phyloP scores from a whole-genome alignment of 495 filamentous ascomycete genomes.

The Hypoxylon rickii region DNA sequence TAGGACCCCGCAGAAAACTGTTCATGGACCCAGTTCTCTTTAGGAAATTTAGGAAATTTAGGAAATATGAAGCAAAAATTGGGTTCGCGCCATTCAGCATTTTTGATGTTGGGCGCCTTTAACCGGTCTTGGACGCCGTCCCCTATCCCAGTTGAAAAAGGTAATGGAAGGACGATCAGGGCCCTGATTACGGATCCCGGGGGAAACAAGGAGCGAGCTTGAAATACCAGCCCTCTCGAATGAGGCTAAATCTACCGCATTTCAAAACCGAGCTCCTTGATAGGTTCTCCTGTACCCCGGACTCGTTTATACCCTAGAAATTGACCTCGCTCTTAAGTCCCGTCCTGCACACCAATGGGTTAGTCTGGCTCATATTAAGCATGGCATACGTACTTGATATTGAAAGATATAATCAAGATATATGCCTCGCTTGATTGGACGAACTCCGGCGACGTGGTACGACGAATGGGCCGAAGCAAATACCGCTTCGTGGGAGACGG shows the following conservation, averaged over 20 bases:
- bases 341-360: slow-evolving; percentile 16
- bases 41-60: background rate
- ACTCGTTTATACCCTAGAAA: slow-evolving; percentile 32
- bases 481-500: slow-evolving; percentile 10
- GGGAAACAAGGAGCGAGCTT: background rate
- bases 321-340: slow-evolving; percentile 20
- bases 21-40: slow-evolving; percentile 3
- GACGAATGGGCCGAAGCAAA: slow-evolving; percentile 15
- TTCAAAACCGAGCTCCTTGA: slow-evolving; percentile 25
- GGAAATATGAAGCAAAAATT: slow-evolving; percentile 6
- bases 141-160: slow-evolving; percentile 10
- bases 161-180: slow-evolving; percentile 22
- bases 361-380: slow-evolving; percentile 20
- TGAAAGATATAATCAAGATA: slow-evolving; percentile 3
- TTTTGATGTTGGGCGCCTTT: slow-evolving; percentile 20
- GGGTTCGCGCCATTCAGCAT: slow-evolving; percentile 2
- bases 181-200: background rate
- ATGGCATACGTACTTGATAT: slow-evolving; percentile 8
- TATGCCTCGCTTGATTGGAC: slow-evolving; percentile 15
- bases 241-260: slow-evolving; percentile 39
- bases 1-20: slow-evolving; percentile 17
- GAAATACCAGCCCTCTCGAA: slow-evolving; percentile 9
- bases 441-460: slow-evolving; percentile 7
- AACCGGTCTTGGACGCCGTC: slow-evolving; percentile 33
- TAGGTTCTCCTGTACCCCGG: slow-evolving; percentile 27